Evolutionary conservation across 2,329 filamentous ascomycete species (phyloP).

Genomic region (Metarhizium guizhouense): DNA sequence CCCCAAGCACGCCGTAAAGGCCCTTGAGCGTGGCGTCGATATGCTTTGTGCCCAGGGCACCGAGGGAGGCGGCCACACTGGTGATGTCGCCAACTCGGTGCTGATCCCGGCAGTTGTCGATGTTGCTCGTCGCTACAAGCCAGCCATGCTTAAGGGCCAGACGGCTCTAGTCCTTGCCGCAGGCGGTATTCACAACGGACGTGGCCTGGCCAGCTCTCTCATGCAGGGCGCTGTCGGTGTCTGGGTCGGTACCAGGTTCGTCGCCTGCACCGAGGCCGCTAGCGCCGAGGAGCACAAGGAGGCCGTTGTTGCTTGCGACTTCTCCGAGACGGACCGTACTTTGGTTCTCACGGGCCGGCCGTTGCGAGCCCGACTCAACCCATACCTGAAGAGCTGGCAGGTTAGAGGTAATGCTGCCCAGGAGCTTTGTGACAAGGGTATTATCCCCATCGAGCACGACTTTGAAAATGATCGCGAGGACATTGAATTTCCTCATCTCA

Average conservation of each 20-base stretch:
- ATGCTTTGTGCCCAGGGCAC: slow-evolving; percentile 88
- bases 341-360: slow-evolving; percentile 77
- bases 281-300: slow-evolving; percentile 77
- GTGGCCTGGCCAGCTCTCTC: slow-evolving; percentile 69
- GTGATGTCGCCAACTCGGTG: slow-evolving; percentile 76
- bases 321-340: slow-evolving; percentile 73
- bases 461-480: slow-evolving; percentile 68
- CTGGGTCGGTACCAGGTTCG: slow-evolving; percentile 92
- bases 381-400: slow-evolving; percentile 79
- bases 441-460: slow-evolving; percentile 77
- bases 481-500: slow-evolving; percentile 77
- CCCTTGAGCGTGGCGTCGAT: slow-evolving; percentile 77
- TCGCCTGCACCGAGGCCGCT: slow-evolving; percentile 72
- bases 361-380: slow-evolving; percentile 70
- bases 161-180: slow-evolving; percentile 78
- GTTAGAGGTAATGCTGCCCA: slow-evolving; percentile 63
- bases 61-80: slow-evolving; percentile 89
- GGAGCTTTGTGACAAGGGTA: slow-evolving; percentile 63
- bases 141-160: slow-evolving; percentile 57
- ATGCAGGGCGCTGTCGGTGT: slow-evolving; percentile 85
- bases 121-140: slow-evolving; percentile 64
- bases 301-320: slow-evolving; percentile 69
- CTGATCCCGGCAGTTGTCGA: slow-evolving; percentile 83
- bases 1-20: slow-evolving; percentile 84
- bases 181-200: slow-evolving; percentile 77